Evolutionary conservation across 2,329 filamentous ascomycete genomes (phyloP), one percentile per base, ranked within the genome.

Genomic region (Ilyonectria robusta): DNA sequence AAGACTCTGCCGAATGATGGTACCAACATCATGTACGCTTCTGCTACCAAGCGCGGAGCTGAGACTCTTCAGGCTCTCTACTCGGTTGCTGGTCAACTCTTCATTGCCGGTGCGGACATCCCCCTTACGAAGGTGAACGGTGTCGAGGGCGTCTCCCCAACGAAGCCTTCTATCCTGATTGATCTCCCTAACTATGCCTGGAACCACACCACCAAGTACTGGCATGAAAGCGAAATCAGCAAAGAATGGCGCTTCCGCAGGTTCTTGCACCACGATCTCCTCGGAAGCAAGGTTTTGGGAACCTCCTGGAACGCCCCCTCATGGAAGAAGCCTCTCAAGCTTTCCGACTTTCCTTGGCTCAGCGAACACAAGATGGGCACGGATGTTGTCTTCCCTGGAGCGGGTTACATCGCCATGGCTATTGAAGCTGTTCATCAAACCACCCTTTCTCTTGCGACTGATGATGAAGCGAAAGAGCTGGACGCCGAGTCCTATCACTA

Each of bases 101-200:
- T 61, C 33, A 46, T 55, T 5, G 57, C 51, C n/a, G 57, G 56
- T 19, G 56, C 56, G 1, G 40, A 54, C 13, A 47, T 67, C n/a
- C n/a, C 48, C 1, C 33, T 67, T 10, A 31, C 40, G 11, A 54
- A 55, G 35, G 61, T 67, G 29, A 67, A 67, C 40, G 40, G 37
- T 13, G 42, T 46, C 17, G 51, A 59, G 21, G 44, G 21, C 13
- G 33, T 13, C n/a, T 9, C 37, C 1, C n/a, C 37, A 42, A 42
- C 19, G 6, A 63, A 63, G 35, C 29, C 40, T 13, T 67, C 77
- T 6, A 69, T 84, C 4, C 35, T 65, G 33, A 68, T 76, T 5
- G 81, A 81, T 59, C 74, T 86, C 46, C 84, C 84, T 1, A 76
- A 78, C 1, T 85, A 85, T 57, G 79, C 81, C 4, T 86, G 84